Conservation (phyloP, 305 asterid species). For the Solanum hybrid region DNA sequence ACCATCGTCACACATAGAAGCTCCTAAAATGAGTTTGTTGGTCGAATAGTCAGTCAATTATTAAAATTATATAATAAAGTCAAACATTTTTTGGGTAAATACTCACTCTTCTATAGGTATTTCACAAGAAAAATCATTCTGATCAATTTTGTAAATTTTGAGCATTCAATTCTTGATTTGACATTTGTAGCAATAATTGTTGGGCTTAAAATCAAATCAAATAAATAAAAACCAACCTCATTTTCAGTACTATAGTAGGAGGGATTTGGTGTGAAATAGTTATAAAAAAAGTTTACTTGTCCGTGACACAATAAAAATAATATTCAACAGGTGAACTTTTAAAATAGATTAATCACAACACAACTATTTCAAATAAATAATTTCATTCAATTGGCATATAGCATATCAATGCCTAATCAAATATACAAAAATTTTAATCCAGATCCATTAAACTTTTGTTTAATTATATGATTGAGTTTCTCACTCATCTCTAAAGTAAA, state of each 20-base stretch:
- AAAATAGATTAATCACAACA: not conserved
- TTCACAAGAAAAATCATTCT: not conserved
- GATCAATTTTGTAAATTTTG: not conserved
- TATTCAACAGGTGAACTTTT: not conserved
- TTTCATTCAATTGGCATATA: not conserved
- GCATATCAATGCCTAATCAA: not conserved
- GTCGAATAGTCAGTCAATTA: not conserved
- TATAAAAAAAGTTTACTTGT: constrained; percentile 4
- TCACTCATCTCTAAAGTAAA: constrained; percentile 15
- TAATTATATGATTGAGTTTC: constrained; percentile 13
- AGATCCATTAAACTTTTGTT: not conserved
- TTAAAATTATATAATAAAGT: too few species aligned
- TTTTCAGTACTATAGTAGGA: not conserved
- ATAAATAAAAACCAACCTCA: not conserved
- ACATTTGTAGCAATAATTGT: not conserved
- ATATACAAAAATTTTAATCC: not conserved
- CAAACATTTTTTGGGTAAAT: not conserved
- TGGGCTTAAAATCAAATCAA: not conserved
- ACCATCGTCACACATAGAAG: not conserved
- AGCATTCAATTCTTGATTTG: not conserved
- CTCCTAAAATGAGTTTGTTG: not conserved
- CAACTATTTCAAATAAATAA: not conserved
- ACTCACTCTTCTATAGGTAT: not conserved
- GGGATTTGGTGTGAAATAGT: not conserved
- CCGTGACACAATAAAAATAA: not conserved